Evolutionary conservation across 2,329 filamentous ascomycete species (phyloP).

Genomic region (Oidium heveae): DNA sequence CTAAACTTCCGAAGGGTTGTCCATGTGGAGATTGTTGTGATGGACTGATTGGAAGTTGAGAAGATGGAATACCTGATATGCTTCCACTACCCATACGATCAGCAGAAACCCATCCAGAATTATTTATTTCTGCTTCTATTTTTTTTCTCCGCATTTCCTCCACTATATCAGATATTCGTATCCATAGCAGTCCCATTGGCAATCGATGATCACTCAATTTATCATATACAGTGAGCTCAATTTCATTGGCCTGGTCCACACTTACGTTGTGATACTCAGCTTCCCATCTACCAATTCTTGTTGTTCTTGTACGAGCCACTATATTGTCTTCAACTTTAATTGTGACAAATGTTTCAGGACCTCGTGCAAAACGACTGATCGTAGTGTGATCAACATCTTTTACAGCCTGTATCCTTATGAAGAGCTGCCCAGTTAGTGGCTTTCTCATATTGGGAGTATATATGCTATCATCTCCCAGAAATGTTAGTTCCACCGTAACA

Average conservation of each 20-base stretch:
- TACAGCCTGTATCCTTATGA: slow-evolving; percentile 65
- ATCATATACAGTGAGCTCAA: slow-evolving; percentile 93
- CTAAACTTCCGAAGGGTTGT: slow-evolving; percentile 10
- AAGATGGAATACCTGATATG: slow-evolving; percentile 18
- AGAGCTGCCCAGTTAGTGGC: slow-evolving; percentile 75
- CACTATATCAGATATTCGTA: slow-evolving; percentile 86
- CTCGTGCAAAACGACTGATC: slow-evolving; percentile 59
- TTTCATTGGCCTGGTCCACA: slow-evolving; percentile 95
- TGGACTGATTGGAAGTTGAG: slow-evolving; percentile 33
- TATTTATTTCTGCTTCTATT: slow-evolving; percentile 87
- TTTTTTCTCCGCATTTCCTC: slow-evolving; percentile 95
- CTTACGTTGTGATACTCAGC: slow-evolving; percentile 78
- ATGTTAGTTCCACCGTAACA: slow-evolving; percentile 2
- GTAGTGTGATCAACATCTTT: slow-evolving; percentile 86
- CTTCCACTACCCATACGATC: slow-evolving; percentile 61
- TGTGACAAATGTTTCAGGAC: slow-evolving; percentile 83
- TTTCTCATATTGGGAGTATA: slow-evolving; percentile 88
- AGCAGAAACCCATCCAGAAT: slow-evolving; percentile 87
- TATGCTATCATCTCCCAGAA: slow-evolving; percentile 61
- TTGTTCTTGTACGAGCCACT: slow-evolving; percentile 64
- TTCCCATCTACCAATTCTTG: slow-evolving; percentile 73
- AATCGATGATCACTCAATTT: slow-evolving; percentile 75
- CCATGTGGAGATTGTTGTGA: slow-evolving; percentile 20
- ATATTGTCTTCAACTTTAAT: slow-evolving; percentile 92
- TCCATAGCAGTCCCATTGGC: slow-evolving; percentile 87